These are phyloP conservation scores for Salix caprea DNA, from an alignment of 345 rosid species.

Conservation along the genomic window DNA sequence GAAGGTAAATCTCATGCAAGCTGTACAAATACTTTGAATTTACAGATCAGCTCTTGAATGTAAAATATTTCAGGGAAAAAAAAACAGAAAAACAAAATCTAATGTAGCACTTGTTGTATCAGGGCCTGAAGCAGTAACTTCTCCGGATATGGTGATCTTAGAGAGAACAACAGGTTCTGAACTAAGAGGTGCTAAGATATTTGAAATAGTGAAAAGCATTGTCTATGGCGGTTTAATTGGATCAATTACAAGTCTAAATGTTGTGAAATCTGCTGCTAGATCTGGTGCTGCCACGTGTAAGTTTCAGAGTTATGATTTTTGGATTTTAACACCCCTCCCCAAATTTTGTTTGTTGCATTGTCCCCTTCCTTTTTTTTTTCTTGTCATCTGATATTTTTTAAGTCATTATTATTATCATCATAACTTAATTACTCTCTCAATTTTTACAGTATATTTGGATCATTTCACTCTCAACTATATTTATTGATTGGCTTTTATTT, in stretches of 20 bases:
- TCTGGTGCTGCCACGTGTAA: constrained; percentile 16
- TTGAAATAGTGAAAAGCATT: constrained; percentile 25
- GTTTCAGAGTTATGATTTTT: neutral
- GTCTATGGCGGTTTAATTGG: constrained; percentile 24
- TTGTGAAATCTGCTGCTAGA: constrained; percentile 26
- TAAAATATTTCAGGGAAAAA: neutral
- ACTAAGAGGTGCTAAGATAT: neutral
- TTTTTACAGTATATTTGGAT: neutral
- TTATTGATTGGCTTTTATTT: too few relatives aligned
- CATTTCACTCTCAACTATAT: neutral
- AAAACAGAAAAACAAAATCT: neutral
- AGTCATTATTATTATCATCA: neutral
- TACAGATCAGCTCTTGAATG: neutral
- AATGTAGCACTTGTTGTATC: neutral
- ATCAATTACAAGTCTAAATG: constrained; percentile 17
- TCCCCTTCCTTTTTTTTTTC: neutral
- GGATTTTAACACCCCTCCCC: neutral
- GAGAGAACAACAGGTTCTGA: neutral
- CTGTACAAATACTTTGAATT: neutral
- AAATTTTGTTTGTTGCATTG: neutral
- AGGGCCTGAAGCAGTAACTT: neutral
- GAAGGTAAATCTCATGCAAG: neutral
- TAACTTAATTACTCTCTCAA: too few relatives aligned
- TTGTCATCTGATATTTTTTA: neutral
- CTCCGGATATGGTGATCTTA: too few relatives aligned